These are phyloP conservation scores for Rhynchospora tenuis DNA, from an alignment of 176 grass and related monocot species.

Conservation along the genomic window DNA sequence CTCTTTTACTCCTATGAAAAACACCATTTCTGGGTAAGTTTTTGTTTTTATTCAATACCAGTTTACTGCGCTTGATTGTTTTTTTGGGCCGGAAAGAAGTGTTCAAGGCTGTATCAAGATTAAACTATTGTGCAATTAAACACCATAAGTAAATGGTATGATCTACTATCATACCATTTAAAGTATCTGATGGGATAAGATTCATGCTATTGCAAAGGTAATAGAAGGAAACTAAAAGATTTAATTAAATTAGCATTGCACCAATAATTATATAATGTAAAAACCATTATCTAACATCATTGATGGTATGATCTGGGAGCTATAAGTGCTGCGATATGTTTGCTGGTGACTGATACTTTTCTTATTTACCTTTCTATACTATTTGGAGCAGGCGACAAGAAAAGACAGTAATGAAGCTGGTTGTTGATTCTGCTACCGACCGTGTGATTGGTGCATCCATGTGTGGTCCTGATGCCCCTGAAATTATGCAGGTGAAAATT, in stretches of 20 bases:
- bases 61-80: not conserved
- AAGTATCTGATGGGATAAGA: not conserved
- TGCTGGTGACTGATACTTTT: not conserved
- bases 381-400: constrained; percentile 48
- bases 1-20: constrained; percentile 90
- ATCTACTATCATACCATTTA: no score
- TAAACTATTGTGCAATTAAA: not conserved
- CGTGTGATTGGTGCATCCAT: constrained; percentile 79
- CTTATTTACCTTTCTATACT: not conserved
- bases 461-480: constrained; percentile 83
- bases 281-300: not conserved
- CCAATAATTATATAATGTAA: not conserved
- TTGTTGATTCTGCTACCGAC: constrained; percentile 71
- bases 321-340: not conserved
- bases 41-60: not conserved
- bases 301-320: not conserved
- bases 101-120: not conserved
- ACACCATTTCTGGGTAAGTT: constrained; percentile 86
- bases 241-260: not conserved
- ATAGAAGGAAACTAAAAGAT: not conserved
- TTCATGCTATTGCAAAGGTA: not conserved
- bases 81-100: not conserved
- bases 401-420: constrained; percentile 71
- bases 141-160: not conserved
- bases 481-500: constrained; percentile 73